Conservation (phyloP, 345 rosid species). For the Microthlaspi erraticum region DNA sequence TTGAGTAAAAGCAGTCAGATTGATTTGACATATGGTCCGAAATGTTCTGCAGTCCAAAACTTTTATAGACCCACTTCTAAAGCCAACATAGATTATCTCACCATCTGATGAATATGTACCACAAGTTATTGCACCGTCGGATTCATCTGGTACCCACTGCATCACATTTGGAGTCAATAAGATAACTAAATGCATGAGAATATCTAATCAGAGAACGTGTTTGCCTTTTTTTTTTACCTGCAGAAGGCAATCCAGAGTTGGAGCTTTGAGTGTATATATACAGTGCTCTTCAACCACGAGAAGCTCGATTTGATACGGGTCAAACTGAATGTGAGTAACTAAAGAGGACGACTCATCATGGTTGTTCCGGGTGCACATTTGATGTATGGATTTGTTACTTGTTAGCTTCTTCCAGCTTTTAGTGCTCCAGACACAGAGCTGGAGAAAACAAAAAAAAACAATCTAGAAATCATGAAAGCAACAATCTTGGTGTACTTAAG, state of each 20-base stretch:
- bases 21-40: constrained; percentile 26
- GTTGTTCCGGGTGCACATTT: constrained; percentile 20
- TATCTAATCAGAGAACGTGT: constrained; percentile 10
- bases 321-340: constrained; percentile 39
- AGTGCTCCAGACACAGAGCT: constrained; percentile 45
- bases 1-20: constrained; percentile 27
- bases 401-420: constrained; percentile 36
- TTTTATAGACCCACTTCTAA: constrained; percentile 36
- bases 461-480: constrained; percentile 23
- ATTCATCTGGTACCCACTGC: constrained; percentile 43
- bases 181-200: constrained; percentile 15
- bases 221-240: constrained; percentile 43
- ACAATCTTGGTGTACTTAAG: neutral
- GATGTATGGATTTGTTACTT: neutral
- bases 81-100: constrained; percentile 41
- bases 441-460: constrained; percentile 5
- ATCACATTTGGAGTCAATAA: neutral
- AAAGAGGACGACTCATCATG: constrained; percentile 25
- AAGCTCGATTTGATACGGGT: constrained; percentile 43
- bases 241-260: constrained; percentile 26
- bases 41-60: constrained; percentile 26
- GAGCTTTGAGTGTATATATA: constrained; percentile 28
- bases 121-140: constrained; percentile 28
- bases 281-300: constrained; percentile 30
- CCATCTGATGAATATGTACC: constrained; percentile 42